Conservation (phyloP, 1,284 basidiomycete genomes). For the Boletus semigastroideus region DNA sequence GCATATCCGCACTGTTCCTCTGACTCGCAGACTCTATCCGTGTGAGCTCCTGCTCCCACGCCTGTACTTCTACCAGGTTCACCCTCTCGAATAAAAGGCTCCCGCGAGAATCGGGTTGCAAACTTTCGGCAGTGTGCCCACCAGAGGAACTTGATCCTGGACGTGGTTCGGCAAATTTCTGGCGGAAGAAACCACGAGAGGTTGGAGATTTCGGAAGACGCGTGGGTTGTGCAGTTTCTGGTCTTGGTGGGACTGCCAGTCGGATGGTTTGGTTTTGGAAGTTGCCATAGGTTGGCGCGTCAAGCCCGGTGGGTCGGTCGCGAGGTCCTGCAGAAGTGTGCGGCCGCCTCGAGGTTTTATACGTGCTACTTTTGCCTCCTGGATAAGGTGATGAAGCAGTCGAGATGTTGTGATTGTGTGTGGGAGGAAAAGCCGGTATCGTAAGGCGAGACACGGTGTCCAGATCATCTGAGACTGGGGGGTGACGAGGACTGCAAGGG, state of each 20-base stretch:
- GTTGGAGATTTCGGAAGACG: constrained; percentile 12
- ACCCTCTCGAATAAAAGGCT: constrained; percentile 28
- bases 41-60: constrained; percentile 76
- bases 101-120: constrained; percentile 11
- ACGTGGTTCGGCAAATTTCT: constrained; percentile 23
- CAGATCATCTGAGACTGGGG: constrained; percentile 10
- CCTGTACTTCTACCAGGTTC: constrained; percentile 46
- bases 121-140: constrained; percentile 29
- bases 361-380: constrained; percentile 10
- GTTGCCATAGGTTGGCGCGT: constrained; percentile 15
- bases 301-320: constrained; percentile 47
- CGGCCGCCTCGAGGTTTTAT: constrained; percentile 38
- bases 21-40: constrained; percentile 66
- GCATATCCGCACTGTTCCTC: constrained; percentile 56
- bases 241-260: constrained; percentile 18
- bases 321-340: constrained; percentile 69
- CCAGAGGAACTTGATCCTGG: constrained; percentile 33
- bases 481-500: constrained; percentile 27
- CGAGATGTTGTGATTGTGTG: constrained; percentile 32
- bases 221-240: constrained; percentile 31
- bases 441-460: constrained; percentile 6
- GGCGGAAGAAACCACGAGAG: constrained; percentile 22
- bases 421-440: constrained; percentile 7
- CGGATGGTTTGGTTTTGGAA: constrained; percentile 20
- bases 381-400: constrained; percentile 34